Evolutionary conservation across 2,329 filamentous ascomycete species (phyloP), one percentile per base, ranked within the genome.

Genomic region (Pyrenochaeta sp.): DNA sequence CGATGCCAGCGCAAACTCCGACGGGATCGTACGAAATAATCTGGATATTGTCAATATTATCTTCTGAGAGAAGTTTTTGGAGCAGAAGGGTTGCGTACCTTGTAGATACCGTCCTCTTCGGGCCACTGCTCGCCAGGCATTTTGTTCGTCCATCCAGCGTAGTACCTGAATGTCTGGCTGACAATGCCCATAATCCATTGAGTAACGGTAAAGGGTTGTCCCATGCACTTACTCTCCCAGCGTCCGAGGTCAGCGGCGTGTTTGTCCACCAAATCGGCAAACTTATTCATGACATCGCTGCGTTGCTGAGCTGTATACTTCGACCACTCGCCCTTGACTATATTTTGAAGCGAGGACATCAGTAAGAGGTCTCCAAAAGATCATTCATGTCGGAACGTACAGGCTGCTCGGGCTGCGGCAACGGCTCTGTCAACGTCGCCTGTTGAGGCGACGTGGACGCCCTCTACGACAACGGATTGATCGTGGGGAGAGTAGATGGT

Each of bases 21-120:
- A 68, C 35, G 1, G 64, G 60, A 19, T 68, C 60, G 32, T 68
- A 65, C 24, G 57, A 53, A 3, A 65, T 54, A 15, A 65, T 60
- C 38, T 53, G 22, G 20, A 13, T n/a, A 13, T 10, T 14, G 4
- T 13, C 20, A 24, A 20, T n/a, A 11, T 5, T 11, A n/a, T n/a
- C n/a, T n/a, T n/a, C n/a, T n/a, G n/a, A n/a, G n/a, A n/a, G n/a
- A n/a, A n/a, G n/a, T n/a, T n/a, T n/a, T n/a, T n/a, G n/a, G n/a
- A n/a, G n/a, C n/a, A n/a, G n/a, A n/a, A n/a, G n/a, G n/a, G n/a
- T n/a, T n/a, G 18, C 31, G 7, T 41, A 53, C 52, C 29, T 52
- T 34, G 15, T 60, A 64, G 6, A 51, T 28, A 0, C 60, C 60
- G 37, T 64, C 55, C 8, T 49, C 37, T 6, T 38, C 53, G 7